Percentiles rank a stretch among this genome's conserved stretches.
phyloP scores from a whole-genome alignment of 305 asterid species.

The Fraxinus xanthoxyloides region DNA sequence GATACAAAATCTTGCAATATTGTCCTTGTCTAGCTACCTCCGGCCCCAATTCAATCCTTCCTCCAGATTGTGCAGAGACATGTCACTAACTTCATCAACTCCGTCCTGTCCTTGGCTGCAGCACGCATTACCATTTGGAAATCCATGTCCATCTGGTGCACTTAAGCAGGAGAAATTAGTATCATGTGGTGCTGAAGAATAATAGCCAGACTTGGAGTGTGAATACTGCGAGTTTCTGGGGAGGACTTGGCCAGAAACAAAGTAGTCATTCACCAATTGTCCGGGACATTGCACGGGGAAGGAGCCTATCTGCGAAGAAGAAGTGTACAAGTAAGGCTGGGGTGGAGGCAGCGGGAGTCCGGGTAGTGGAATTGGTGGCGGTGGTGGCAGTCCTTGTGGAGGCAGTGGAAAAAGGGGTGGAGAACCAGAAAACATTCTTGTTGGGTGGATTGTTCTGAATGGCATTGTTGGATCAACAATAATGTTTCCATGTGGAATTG shows the following conservation, averaged over 20 bases:
- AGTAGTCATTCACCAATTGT: constrained; percentile 39
- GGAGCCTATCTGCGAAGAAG: neutral
- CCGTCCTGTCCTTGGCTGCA: constrained; percentile 12
- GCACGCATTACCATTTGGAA: constrained; percentile 9
- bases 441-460: constrained; percentile 51
- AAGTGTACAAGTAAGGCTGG: neutral
- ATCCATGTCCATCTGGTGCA: constrained; percentile 59
- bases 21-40: constrained; percentile 36
- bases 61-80: constrained; percentile 36
- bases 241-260: constrained; percentile 48
- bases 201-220: constrained; percentile 18
- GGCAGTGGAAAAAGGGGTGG: constrained; percentile 24
- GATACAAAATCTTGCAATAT: constrained; percentile 27
- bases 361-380: neutral
- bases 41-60: constrained; percentile 45
- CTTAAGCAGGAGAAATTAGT: constrained; percentile 63
- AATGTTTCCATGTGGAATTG: constrained; percentile 43
- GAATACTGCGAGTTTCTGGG: neutral
- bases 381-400: constrained; percentile 10
- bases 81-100: constrained; percentile 29
- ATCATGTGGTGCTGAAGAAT: constrained; percentile 15
- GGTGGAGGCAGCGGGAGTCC: neutral
- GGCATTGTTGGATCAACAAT: constrained; percentile 35
- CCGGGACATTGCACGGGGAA: neutral
- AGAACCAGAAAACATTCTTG: constrained; percentile 49